A percentile compares a stretch with the other conserved stretches of the same genome.
phyloP scores from a whole-genome alignment of 1,139 yeast genomes.

The Zygosaccharomyces sapae region DNA sequence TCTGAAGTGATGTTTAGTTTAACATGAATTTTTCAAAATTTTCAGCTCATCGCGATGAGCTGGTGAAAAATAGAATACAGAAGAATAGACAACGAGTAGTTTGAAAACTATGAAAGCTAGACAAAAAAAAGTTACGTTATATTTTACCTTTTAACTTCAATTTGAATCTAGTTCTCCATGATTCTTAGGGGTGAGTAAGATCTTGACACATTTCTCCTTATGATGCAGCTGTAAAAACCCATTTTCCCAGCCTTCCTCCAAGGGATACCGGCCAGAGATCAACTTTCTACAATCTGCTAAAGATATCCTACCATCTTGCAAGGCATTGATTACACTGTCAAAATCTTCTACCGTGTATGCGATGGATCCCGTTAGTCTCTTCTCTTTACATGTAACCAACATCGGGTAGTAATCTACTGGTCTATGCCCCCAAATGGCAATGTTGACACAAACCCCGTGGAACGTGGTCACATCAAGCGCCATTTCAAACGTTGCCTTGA shows the following conservation, averaged over 20 bases:
- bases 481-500: slow-evolving; percentile 44
- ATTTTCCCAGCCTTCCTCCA: slow-evolving; percentile 44
- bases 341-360: slow-evolving; percentile 48
- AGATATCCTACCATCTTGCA: slow-evolving; percentile 42
- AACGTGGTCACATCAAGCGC: slow-evolving; percentile 42
- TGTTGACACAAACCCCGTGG: slow-evolving; percentile 49
- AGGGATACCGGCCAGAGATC: slow-evolving; percentile 43
- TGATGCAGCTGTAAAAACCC: slow-evolving; percentile 45
- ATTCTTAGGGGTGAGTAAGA: slow-evolving; percentile 36
- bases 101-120: slow-evolving; percentile 19
- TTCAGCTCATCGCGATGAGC: slow-evolving; percentile 9
- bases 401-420: slow-evolving; percentile 44
- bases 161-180: slow-evolving; percentile 31
- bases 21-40: slow-evolving; percentile 3
- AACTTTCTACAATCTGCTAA: slow-evolving; percentile 39
- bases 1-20: background rate
- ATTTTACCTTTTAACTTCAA: background rate
- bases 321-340: slow-evolving; percentile 45
- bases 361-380: slow-evolving; percentile 46
- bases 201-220: slow-evolving; percentile 46
- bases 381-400: slow-evolving; percentile 45
- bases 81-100: background rate
- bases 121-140: too few relatives aligned
- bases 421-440: slow-evolving; percentile 49
- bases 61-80: background rate